Conservation (phyloP, 2,329 filamentous ascomycete species). For the Alternaria hordeiaustralica region DNA sequence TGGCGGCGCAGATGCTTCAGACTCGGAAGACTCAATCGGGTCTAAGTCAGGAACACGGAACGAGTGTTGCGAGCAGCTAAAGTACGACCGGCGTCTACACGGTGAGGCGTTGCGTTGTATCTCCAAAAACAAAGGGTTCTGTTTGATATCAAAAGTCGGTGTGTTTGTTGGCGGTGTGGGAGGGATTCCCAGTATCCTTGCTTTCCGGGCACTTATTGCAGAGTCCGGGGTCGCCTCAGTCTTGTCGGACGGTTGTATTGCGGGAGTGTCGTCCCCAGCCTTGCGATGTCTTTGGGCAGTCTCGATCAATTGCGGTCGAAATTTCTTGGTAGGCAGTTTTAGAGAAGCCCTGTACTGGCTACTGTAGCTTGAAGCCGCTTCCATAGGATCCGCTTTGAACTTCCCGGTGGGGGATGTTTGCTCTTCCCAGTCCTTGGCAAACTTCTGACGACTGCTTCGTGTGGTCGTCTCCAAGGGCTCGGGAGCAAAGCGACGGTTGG, state of each 20-base stretch:
- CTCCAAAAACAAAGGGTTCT: conserved; percentile 45
- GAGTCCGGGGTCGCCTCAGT: conserved; percentile 70
- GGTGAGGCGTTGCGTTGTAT: conserved; percentile 45
- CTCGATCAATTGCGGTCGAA: conserved; percentile 82
- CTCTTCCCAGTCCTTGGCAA: conserved; percentile 35
- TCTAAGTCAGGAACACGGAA: conserved; percentile 68
- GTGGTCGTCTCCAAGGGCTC: conserved; percentile 47
- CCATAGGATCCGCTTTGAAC: conserved; percentile 40
- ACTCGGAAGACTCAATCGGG: conserved; percentile 67
- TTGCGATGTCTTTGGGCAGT: conserved; percentile 75
- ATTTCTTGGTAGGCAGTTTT: conserved; percentile 53
- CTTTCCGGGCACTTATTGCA: conserved; percentile 30
- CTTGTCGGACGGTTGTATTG: conserved; percentile 70
- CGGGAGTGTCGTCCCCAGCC: conserved; percentile 67
- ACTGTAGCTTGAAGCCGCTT: conserved; percentile 33
- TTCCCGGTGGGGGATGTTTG: conserved; percentile 27
- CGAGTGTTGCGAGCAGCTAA: conserved; percentile 57
- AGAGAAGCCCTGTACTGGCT: conserved; percentile 30
- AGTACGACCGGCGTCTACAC: conserved; percentile 41
- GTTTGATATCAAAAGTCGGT: conserved; percentile 36
- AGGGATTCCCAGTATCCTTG: conserved; percentile 53
- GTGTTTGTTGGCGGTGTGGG: conserved; percentile 57
- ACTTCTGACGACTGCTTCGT: conserved; percentile 36
- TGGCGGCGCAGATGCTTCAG: conserved; percentile 56
- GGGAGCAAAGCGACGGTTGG: conserved; percentile 58